A percentile compares a stretch with the other conserved stretches of the same genome.
These are phyloP conservation scores for Citrullus colocynthis DNA, from an alignment of 306 rosid genomes.

Conservation along the genomic window DNA sequence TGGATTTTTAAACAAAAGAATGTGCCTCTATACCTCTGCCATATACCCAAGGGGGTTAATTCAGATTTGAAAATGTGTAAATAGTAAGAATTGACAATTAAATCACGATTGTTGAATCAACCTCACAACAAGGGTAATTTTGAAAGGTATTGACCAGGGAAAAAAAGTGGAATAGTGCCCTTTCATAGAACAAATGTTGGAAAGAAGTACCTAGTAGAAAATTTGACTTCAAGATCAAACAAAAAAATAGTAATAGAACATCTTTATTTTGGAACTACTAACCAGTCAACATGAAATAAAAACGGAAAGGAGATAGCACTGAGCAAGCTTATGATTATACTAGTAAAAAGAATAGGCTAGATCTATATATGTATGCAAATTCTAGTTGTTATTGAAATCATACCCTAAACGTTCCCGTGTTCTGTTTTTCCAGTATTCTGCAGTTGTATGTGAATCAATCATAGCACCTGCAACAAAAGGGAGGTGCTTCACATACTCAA, in stretches of 20 bases:
- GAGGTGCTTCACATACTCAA: constrained; percentile 97
- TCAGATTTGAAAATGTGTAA: neutral
- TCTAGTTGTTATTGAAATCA: neutral
- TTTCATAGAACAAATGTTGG: neutral
- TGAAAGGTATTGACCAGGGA: neutral
- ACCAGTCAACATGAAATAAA: neutral
- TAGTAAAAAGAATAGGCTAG: neutral
- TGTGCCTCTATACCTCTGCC: neutral
- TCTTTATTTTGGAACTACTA: neutral
- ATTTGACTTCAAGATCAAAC: neutral
- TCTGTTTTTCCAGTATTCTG: constrained; percentile 86
- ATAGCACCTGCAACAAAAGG: constrained; percentile 98
- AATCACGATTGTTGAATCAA: neutral
- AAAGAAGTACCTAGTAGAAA: neutral
- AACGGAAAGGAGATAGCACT: neutral
- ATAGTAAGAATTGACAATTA: neutral
- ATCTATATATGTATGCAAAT: neutral
- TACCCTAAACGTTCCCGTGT: constrained; percentile 72
- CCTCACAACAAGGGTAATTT: neutral
- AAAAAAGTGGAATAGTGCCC: neutral
- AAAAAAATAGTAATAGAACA: neutral
- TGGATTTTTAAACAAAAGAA: neutral
- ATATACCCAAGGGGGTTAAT: neutral
- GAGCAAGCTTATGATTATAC: neutral
- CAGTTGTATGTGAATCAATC: constrained; percentile 90